phyloP scores from a whole-genome alignment of 495 filamentous ascomycete genomes.

The Aspergillus kassunensis region DNA sequence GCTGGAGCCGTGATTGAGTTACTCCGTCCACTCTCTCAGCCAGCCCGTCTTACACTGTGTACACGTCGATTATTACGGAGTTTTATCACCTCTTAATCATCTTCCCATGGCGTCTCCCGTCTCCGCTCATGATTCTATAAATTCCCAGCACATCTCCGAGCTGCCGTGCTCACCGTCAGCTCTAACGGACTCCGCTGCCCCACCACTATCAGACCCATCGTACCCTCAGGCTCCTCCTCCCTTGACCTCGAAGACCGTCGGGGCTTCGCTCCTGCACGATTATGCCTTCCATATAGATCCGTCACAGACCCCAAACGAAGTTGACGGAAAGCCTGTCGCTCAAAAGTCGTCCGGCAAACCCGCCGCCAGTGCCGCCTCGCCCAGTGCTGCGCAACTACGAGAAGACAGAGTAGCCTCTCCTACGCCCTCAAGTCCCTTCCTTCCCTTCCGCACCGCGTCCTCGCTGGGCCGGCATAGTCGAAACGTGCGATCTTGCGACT shows the following conservation, averaged over 20 bases:
- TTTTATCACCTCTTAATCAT: not conserved
- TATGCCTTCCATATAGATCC: constrained; percentile 42
- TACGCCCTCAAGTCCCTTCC: constrained; percentile 32
- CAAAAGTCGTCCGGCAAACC: constrained; percentile 9
- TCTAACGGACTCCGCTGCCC: constrained; percentile 14
- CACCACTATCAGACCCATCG: constrained; percentile 17
- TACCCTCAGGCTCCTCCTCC: not conserved
- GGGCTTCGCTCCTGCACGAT: constrained; percentile 39
- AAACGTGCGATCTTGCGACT: constrained; percentile 63
- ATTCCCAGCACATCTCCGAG: constrained; percentile 8
- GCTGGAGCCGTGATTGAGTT: no score
- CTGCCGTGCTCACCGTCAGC: constrained; percentile 14
- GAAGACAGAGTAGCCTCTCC: constrained; percentile 30
- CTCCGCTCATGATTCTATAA: constrained; percentile 15
- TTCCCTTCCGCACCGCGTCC: constrained; percentile 38
- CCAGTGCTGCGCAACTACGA: constrained; percentile 24
- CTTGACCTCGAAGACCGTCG: constrained; percentile 14
- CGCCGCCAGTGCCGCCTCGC: constrained; percentile 12
- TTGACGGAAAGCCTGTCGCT: constrained; percentile 24
- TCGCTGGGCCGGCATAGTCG: constrained; percentile 49
- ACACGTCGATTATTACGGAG: not conserved
- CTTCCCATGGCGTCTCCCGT: constrained; percentile 21
- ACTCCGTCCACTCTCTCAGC: constrained; percentile 14
- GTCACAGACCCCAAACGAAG: constrained; percentile 34
- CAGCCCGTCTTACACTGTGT: not conserved